Evolutionary conservation across 108 stramenopile genomes (phyloP), one percentile per base, ranked within the genome.

Genomic region (Epithemia pelagica): DNA sequence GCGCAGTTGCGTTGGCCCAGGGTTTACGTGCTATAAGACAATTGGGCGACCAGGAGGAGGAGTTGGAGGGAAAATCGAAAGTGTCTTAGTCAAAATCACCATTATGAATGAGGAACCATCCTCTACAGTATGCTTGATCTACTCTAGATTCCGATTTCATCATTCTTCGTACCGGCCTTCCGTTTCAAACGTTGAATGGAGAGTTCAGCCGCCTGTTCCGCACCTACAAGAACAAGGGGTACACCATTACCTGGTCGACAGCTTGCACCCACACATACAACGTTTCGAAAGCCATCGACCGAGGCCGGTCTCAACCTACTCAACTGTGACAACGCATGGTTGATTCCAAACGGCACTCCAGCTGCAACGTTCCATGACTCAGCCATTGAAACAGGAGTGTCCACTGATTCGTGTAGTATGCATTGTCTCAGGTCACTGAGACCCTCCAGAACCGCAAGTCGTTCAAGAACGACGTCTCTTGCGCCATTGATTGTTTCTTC

Each of bases 191-290:
- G n/a, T n/a, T n/a, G n/a, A n/a, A n/a, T n/a, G n/a, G n/a, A 5
- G 15, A 5, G 37, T 46, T 80, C 65, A 27, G 83, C 74, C 2
- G 86, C 89, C 53, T 73, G 69, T 60, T 81, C 88, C 19, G 89
- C 83, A 20, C 92, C 90, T 32, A 91, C 84, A 33, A 96, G 69
- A 20, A 96, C 93, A 28, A 96, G 70, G 0, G 96, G 94, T 7
- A 95, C 93, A 7, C 96, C 96, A 65, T 95, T 96, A 1, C 96
- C 96, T 2, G 96, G 96, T 21, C 91, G 68, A 51, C 74, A 90
- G 46, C 88, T 90, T 5, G 96, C 96, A 52, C 94, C 96, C 66
- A 87, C 87, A 69, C 77, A 94, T 28, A 89, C 62, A 8, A 95
- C 75, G 64, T 88, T 91, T 1, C 68, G 72, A 46, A 74, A 66